Evolutionary conservation across 1,284 basidiomycete genomes (phyloP), one percentile per base, ranked within the genome.

Genomic region (Austropuccinia psidii): DNA sequence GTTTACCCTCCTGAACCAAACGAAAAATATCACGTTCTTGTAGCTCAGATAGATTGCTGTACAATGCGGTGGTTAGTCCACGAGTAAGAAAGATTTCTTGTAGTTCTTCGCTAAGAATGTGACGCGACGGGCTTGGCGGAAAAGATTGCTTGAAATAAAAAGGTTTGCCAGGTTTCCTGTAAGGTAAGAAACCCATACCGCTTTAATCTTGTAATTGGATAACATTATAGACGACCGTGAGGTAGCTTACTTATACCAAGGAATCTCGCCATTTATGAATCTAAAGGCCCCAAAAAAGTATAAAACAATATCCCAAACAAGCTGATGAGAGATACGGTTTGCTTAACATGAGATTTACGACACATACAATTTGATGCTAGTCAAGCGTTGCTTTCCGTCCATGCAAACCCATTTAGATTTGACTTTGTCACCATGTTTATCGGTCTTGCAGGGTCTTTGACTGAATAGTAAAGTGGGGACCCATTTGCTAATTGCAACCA

Each of bases 1-100:
- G 72, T 60, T 58, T 65, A 2, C 72, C 72, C 43, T 74, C 72
- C 62, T 74, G 72, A 19, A 74, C 72, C 41, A 74, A 50, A 41
- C 72, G 45, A 41, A 74, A 74, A n/a, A 74, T 74, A 41, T 74
- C 72, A 11, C 72, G 61, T 54, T 74, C 72, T 74, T 74, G 52
- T 9, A 66, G 24, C 35, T 74, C 72, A n/a, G 49, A 45, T 1
- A 74, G 61, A 31, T 49, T 33, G 21, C 35, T n/a, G 29, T 66
- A 74, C 61, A 74, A 55, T 5, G 72, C 72, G 29, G 72, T 62
- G 29, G 52, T 74, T 9, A 74, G 24, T 13, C 72, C 72, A 37
- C 72, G 61, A 55, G 6, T 60, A 19, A 66, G 41, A 21, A 74
- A 74, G 3, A 49, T 50, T 5, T 74, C 62, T 66, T 74, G 35